phyloP scores from a whole-genome alignment of 108 stramenopile species.

The Mediolabrus comicus region DNA sequence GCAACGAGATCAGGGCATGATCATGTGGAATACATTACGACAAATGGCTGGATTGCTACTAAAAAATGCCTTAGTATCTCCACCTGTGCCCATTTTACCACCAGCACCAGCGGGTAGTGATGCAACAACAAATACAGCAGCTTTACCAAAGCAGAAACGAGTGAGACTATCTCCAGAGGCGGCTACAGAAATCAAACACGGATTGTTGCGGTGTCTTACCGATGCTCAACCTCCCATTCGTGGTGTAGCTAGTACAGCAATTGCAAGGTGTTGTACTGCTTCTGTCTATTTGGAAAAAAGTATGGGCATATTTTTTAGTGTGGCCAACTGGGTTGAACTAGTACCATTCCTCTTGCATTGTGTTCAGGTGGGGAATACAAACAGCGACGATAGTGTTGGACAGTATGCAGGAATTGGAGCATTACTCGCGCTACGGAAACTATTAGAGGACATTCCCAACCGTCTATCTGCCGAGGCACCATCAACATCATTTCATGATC shows the following conservation, averaged over 20 bases:
- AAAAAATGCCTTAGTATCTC: conserved; percentile 78
- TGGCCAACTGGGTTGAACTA: conserved; percentile 31
- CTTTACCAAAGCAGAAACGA: conserved; percentile 8
- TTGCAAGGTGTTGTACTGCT: conserved; percentile 38
- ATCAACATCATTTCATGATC: conserved; percentile 53
- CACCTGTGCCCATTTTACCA: conserved; percentile 47
- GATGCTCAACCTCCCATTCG: conserved; percentile 43
- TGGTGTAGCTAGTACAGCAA: conserved; percentile 23
- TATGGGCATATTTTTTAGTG: conserved; percentile 8
- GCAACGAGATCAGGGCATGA: conserved; percentile 11
- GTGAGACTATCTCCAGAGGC: conserved; percentile 20
- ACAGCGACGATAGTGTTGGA: conserved; percentile 1
- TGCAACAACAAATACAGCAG: conserved; percentile 30
- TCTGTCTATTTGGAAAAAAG: conserved; percentile 13
- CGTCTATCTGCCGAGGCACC: conserved; percentile 27
- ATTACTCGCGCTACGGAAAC: conserved; percentile 64
- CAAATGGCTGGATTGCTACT: conserved; percentile 90
- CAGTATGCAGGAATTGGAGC: conserved; percentile 44
- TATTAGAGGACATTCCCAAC: conserved; percentile 81
- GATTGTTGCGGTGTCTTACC: conserved; percentile 43
- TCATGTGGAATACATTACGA: conserved; percentile 71
- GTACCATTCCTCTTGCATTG: conserved; percentile 38
- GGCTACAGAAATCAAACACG: conserved; percentile 38
- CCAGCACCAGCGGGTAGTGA: conserved; percentile 8
- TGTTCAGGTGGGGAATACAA: conserved; percentile 13